Evolutionary conservation across 129 eudicot genomes (phyloP).

Genomic region (Arctium minus): DNA sequence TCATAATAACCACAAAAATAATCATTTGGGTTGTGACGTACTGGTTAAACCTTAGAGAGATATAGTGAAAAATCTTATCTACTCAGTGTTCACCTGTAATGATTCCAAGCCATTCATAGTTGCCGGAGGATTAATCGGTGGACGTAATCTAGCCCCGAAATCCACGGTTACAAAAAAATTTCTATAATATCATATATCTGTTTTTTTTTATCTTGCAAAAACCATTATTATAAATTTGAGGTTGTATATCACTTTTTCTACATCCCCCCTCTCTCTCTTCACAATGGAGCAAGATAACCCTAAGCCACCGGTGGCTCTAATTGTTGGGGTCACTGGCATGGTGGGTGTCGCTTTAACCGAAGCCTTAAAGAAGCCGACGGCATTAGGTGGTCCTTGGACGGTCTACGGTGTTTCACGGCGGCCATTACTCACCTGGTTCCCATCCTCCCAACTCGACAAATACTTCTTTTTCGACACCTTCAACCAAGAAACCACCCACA

Average conservation of each 20-base stretch:
- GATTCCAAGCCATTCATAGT: too few species aligned
- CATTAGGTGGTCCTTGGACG: conserved; percentile 27
- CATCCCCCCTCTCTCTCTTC: not conserved
- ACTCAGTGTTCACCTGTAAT: too few species aligned
- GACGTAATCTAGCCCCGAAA: too few species aligned
- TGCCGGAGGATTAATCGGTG: too few species aligned
- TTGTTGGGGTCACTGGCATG: not conserved
- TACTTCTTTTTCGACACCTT: conserved; percentile 1
- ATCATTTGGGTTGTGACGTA: too few species aligned
- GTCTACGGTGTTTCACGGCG: conserved; percentile 18
- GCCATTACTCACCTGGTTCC: conserved; percentile 14
- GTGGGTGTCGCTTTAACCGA: not conserved
- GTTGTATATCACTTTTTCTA: not conserved
- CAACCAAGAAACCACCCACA: not conserved
- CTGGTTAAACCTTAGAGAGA: too few species aligned
- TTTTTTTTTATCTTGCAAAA: too few species aligned
- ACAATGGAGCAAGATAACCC: not conserved
- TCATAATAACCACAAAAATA: too few species aligned
- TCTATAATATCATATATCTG: too few species aligned
- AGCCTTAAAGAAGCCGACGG: conserved; percentile 1
- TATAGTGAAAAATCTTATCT: too few species aligned
- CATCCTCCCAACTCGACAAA: conserved; percentile 11
- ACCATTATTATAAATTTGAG: not conserved
- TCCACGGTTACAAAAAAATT: too few species aligned
- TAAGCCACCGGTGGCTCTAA: not conserved